Evolutionary conservation across 768 basidiomycete species (phyloP).

Genomic region (Lentinula sp.): DNA sequence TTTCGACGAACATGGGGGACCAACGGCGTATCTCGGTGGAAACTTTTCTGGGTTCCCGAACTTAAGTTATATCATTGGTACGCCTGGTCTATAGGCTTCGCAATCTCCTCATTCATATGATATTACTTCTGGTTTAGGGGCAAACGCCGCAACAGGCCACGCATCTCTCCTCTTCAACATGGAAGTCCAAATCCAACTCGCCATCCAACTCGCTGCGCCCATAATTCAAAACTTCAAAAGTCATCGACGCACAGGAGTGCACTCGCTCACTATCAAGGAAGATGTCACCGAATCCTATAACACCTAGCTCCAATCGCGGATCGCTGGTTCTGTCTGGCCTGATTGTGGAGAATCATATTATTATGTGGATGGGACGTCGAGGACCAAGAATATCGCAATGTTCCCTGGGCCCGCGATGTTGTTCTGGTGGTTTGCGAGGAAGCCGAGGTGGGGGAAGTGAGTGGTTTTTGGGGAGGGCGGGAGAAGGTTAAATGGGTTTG

Average conservation of each 20-base stretch:
- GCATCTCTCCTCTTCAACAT: conserved; percentile 50
- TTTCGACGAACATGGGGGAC: conserved; percentile 39
- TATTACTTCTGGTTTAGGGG: conserved; percentile 25
- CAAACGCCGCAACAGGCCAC: conserved; percentile 54
- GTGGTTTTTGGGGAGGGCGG: not conserved
- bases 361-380: conserved; percentile 26
- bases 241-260: conserved; percentile 19
- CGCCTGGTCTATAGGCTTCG: not conserved
- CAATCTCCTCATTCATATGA: too few relatives aligned
- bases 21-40: conserved; percentile 47
- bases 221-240: conserved; percentile 29
- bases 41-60: conserved; percentile 54
- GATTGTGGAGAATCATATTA: conserved; percentile 51
- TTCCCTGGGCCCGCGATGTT: conserved; percentile 49
- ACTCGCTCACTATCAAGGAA: conserved; percentile 42
- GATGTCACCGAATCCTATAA: conserved; percentile 46
- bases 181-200: conserved; percentile 50
- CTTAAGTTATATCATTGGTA: conserved; percentile 41
- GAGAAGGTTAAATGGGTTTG: not conserved
- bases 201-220: conserved; percentile 45
- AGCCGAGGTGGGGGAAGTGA: conserved; percentile 1
- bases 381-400: conserved; percentile 35
- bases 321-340: conserved; percentile 41
- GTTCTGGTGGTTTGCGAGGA: conserved; percentile 40
- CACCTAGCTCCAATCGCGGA: conserved; percentile 41